Evolutionary conservation across 2,329 filamentous ascomycete genomes (phyloP), one percentile per base, ranked within the genome.

Genomic region (Ophiosphaerella herpotricha): DNA sequence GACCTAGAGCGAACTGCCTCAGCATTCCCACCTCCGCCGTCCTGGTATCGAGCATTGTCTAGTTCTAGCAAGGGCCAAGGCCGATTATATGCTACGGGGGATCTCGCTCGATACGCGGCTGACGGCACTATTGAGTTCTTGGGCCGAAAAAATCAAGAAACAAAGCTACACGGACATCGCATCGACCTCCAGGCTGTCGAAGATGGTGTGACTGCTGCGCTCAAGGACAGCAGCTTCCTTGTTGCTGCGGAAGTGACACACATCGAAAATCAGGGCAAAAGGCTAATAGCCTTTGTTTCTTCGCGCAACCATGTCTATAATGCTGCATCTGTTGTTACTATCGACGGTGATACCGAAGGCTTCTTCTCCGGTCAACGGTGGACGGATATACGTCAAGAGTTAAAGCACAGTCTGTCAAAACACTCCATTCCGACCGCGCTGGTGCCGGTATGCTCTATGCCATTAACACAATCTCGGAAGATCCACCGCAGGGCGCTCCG

Each of bases 391-490:
- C 45, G 39, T 33, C 43, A n/a, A 23, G n/a, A 31, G 14, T 50
- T 46, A 24, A 34, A 14, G 39, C 36, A 35, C 14, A 24, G 31
- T 35, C 23, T 75, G 5, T 70, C 73, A 0, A 51, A 60, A 29
- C 67, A 68, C 49, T 73, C 76, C 71, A 66, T 75, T 34, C 74
- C 74, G 7, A 65, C 67, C 12, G 54, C 68, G 1, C 74, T 71
- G 46, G 67, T 75, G 40, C 71, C 71, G 2, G 34, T 75, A 6
- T 54, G 51, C 12, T 61, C 60, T 33, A 54, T 75, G n/a, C 73
- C 71, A 1, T 57, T 68, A 26, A 64, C 68, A 12, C 60, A 60
- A 4, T 71, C 72, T 8, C 71, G 59, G 8, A 75, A 75, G 49
- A 57, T 68, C n/a, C 70, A 75, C 42, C 70, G 72, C 16, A 42